Percentiles rank a stretch among this genome's conserved stretches.
phyloP scores from a whole-genome alignment of 2,329 filamentous ascomycete species.

The Penicillium sp. region DNA sequence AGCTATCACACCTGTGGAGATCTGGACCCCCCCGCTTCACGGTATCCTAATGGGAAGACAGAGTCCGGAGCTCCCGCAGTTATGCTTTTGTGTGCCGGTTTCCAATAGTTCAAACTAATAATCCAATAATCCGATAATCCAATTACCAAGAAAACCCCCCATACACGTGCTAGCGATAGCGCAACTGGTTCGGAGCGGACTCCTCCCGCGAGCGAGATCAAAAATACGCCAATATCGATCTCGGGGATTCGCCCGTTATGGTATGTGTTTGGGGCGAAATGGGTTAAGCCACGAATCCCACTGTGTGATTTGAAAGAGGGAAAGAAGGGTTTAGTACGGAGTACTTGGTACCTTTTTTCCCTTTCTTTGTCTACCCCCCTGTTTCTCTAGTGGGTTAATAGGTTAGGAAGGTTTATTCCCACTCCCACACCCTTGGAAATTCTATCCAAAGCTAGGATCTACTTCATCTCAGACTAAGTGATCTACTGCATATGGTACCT shows the following conservation, averaged over 20 bases:
- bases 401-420: not conserved
- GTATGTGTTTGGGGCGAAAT: not conserved
- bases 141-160: not conserved
- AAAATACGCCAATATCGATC: not conserved
- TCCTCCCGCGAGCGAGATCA: not conserved
- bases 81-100: not conserved
- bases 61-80: slow-evolving; percentile 2
- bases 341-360: not conserved
- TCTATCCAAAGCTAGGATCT: not conserved
- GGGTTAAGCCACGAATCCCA: not conserved
- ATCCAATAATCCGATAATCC: not conserved
- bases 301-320: not conserved
- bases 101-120: not conserved
- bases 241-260: not conserved
- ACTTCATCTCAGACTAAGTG: slow-evolving; percentile 4
- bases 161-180: slow-evolving; percentile 1
- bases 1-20: not conserved
- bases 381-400: not conserved
- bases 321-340: not conserved
- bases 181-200: not conserved
- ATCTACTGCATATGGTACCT: slow-evolving; percentile 12
- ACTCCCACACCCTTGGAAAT: too few relatives aligned
- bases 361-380: not conserved
- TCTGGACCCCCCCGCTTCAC: slow-evolving; percentile 4
- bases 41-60: not conserved